A percentile compares a stretch with the other conserved stretches of the same genome.
Conservation (phyloP, 768 basidiomycete species). For the Harrya chromipes region DNA sequence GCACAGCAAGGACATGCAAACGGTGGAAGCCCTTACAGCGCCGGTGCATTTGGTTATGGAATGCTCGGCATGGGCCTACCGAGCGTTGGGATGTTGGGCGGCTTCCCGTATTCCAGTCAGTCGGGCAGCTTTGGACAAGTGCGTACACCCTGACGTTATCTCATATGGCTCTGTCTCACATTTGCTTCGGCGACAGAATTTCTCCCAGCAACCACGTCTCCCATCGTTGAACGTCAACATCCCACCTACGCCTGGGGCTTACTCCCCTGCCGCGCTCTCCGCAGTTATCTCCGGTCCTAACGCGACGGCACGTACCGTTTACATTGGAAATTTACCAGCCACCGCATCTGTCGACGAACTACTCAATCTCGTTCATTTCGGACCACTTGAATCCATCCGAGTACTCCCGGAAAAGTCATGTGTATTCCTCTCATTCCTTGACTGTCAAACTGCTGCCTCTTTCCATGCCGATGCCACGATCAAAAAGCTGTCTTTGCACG, state of each 20-base stretch:
- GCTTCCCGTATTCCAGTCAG: conserved; percentile 69
- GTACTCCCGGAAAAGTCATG: conserved; percentile 96
- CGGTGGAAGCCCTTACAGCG: conserved; percentile 53
- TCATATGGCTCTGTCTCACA: neutral
- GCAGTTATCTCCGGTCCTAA: conserved; percentile 67
- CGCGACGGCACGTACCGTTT: conserved; percentile 83
- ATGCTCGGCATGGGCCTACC: conserved; percentile 83
- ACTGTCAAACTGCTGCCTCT: conserved; percentile 86
- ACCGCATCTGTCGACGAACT: conserved; percentile 97
- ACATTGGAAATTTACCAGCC: conserved; percentile 93
- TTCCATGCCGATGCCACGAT: conserved; percentile 97
- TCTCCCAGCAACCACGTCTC: conserved; percentile 48
- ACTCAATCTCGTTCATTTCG: conserved; percentile 96
- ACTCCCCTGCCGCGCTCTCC: conserved; percentile 75
- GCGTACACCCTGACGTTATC: conserved; percentile 2
- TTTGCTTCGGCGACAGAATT: conserved; percentile 33
- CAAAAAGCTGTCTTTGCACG: conserved; percentile 90
- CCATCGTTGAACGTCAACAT: conserved; percentile 67
- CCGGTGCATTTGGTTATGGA: conserved; percentile 52
- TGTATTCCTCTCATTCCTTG: conserved; percentile 97
- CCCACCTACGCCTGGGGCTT: conserved; percentile 66
- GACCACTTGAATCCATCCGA: conserved; percentile 91
- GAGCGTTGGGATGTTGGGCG: conserved; percentile 66
- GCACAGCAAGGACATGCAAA: conserved; percentile 41
- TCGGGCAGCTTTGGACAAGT: conserved; percentile 71